Evolutionary conservation across 2,329 filamentous ascomycete genomes (phyloP), one percentile per base, ranked within the genome.

Genomic region (Trichoderma asperellum): DNA sequence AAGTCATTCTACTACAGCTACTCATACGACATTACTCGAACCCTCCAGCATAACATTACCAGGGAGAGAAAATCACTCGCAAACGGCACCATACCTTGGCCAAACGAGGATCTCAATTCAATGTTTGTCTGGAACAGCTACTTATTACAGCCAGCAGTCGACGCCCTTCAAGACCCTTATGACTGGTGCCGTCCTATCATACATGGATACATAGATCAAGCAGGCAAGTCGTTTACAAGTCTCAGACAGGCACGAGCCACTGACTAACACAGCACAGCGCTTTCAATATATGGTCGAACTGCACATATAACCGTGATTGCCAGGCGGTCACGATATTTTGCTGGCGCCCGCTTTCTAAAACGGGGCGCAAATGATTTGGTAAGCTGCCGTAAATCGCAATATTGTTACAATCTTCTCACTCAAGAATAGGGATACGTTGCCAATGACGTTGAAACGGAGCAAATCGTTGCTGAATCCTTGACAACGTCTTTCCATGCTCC

Each of bases 111-210:
- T 73, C 91, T 91, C 77, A 97, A 97, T 75, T 88, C 91, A 49
- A 99, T 99, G 96, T 99, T 99, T 77, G 92, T 98, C 2, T 99
- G 96, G 96, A 99, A 99, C 75, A 89, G 92, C 73, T 92, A 97
- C 79, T 85, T 99, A 5, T 85, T 99, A 21, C 85, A 91, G 70
- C 94, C 96, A 0, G 93, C 91, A 0, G 83, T 87, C 14, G 81
- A 83, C 21, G 86, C 86, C 6, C 82, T 99, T 49, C 91, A 91
- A 72, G 92, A 94, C 74, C 90, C 93, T 0, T 97, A 93, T 77
- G 94, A 98, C 76, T 99, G 96, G 96, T 99, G 95, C 78, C 87
- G 96, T 29, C 94, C 96, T 0, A 92, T 98, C 69, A 95, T 97
- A 56, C 95, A 99, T 79, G 96, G 96, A 4, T 98, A 97, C 78